A percentile compares a stretch with the other conserved stretches of the same genome.
Conservation (phyloP, 805 yeast species). For the Lachancea sp. region DNA sequence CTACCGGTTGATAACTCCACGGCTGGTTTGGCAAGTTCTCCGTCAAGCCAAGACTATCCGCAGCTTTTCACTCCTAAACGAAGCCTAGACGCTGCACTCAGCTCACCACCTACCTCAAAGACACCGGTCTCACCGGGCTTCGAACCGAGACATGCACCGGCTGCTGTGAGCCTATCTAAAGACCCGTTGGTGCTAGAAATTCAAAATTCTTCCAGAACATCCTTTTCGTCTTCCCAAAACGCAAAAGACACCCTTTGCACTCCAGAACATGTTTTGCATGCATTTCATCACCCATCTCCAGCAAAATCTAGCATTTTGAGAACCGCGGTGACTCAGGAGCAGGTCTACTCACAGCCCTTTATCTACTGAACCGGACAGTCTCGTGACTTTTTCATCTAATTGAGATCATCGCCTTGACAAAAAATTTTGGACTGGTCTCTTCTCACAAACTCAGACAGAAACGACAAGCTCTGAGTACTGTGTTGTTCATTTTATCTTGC, state of each 20-base stretch:
- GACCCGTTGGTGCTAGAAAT: background rate
- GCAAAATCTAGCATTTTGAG: conserved; percentile 14
- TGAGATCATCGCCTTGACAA: background rate
- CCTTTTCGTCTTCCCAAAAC: background rate
- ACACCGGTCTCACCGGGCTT: background rate
- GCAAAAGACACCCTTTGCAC: background rate
- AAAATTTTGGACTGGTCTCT: background rate
- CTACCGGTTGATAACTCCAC: background rate
- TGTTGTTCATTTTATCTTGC: no score
- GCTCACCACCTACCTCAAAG: background rate
- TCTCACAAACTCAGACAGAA: background rate
- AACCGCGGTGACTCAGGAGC: conserved; percentile 19
- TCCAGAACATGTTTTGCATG: background rate
- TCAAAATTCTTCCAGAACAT: background rate
- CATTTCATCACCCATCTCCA: conserved; percentile 21
- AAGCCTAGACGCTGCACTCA: background rate
- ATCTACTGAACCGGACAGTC: conserved; percentile 7
- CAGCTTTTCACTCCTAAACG: background rate
- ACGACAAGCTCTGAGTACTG: no score
- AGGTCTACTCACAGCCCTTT: conserved; percentile 32
- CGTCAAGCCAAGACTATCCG: background rate
- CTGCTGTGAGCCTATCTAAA: background rate
- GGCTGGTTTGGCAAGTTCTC: background rate
- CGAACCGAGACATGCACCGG: background rate
- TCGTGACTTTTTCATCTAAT: background rate